Conservation (phyloP, 345 rosid species). For the Lenwebbia sp. region DNA sequence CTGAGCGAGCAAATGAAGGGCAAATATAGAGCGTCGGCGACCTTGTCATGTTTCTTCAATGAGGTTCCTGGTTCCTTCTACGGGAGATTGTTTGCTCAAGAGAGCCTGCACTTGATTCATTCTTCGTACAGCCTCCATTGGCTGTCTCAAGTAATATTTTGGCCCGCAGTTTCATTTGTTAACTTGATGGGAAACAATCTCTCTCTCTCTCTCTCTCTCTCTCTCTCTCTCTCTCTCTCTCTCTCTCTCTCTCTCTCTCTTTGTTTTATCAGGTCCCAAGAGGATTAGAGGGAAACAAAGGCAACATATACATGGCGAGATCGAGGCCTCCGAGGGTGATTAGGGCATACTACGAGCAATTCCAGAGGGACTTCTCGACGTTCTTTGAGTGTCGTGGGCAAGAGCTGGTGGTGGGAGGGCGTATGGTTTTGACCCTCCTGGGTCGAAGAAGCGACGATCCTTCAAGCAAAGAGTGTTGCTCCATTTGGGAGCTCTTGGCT, state of each 20-base stretch:
- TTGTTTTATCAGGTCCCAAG: constrained; percentile 33
- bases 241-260: constrained; percentile 14
- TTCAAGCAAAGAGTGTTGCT: too few species aligned
- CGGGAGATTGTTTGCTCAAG: constrained; percentile 28
- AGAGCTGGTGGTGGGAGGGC: too few species aligned
- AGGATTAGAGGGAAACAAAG: constrained; percentile 25
- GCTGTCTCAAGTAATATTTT: constrained; percentile 32
- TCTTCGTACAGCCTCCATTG: constrained; percentile 44
- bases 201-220: neutral
- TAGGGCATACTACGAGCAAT: too few species aligned
- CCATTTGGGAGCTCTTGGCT: too few species aligned
- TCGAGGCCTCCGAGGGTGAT: too few species aligned
- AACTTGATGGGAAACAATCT: neutral
- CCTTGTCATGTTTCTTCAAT: constrained; percentile 6
- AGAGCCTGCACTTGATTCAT: constrained; percentile 30
- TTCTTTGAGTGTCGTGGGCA: too few species aligned
- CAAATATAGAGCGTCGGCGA: neutral
- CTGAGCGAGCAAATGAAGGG: neutral
- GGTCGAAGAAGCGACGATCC: too few species aligned
- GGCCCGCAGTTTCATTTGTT: neutral
- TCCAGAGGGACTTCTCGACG: too few species aligned
- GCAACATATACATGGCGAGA: too few species aligned
- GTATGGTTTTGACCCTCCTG: too few species aligned
- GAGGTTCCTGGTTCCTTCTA: constrained; percentile 45
- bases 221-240: neutral